Evolutionary conservation across 768 basidiomycete species (phyloP), one percentile per base, ranked within the genome.

Genomic region (Austroboletus eburneus): DNA sequence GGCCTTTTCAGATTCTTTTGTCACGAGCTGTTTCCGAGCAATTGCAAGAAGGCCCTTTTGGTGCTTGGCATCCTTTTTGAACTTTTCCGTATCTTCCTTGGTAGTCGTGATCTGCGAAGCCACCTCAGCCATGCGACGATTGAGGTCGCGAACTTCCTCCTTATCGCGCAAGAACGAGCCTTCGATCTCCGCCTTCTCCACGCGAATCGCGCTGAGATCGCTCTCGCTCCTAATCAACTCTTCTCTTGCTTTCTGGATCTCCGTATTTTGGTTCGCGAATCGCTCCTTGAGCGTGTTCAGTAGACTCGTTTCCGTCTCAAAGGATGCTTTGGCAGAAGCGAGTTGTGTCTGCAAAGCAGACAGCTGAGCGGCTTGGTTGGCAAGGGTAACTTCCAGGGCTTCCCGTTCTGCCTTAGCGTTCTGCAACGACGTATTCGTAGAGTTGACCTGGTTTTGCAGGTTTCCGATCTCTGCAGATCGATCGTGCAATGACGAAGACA

Each of bases 21-120:
- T 80, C 21, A 78, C 78, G 22, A 98, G 72, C 70, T 98, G 96
- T 66, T 99, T 98, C 72, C 85, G 86, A 5, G 91, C 89, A 62
- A 98, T 95, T 5, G 93, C 93, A 20, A 95, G 75, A 52, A 95
- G 74, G 9, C 96, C 96, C 64, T 91, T 97, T 71, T 97, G 94
- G 61, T 96, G 91, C 64, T 95, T 87, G 2, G 89, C 91, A 42
- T 97, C 94, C 69, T 90, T 98, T 72, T 83, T 93, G 33, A 78
- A 65, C 70, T 88, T 93, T 66, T 98, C 96, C 18, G 92, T 71
- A 50, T 89, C 83, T 10, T 68, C 71, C 64, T 87, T 93, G 42
- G 85, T 63, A 10, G 70, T 60, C 38, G 87, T 80, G 29, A 83
- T 83, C 65, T 92, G 81, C 50, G 83, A 77, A 8, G 82, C 80